Conservation (phyloP, 2,329 filamentous ascomycete genomes). For the Diplodia intermedia region DNA sequence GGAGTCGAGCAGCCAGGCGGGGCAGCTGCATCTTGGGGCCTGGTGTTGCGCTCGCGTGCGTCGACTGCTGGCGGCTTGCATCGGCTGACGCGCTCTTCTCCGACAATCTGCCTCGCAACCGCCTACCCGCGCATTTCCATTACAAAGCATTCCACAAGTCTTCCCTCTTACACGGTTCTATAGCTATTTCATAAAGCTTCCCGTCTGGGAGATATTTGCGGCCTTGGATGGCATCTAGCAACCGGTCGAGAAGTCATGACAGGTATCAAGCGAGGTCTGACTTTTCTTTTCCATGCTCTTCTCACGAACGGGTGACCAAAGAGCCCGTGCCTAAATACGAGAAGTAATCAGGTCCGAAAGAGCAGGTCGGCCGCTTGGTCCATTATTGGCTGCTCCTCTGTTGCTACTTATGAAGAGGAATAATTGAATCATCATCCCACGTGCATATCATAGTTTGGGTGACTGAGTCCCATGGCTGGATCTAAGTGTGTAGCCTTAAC, state of each 20-base stretch:
- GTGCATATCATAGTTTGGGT: too few species aligned
- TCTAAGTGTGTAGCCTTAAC: too few species aligned
- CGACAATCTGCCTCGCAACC: not conserved
- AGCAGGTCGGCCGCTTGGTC: not conserved
- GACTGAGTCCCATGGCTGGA: not conserved
- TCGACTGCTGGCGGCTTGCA: conserved; percentile 14
- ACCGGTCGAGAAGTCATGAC: not conserved
- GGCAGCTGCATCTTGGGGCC: conserved; percentile 30
- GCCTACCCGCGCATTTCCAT: conserved; percentile 7
- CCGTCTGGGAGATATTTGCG: not conserved
- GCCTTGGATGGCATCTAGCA: not conserved
- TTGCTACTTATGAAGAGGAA: not conserved
- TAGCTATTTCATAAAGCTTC: not conserved
- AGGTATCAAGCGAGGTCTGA: not conserved
- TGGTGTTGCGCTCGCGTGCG: conserved; percentile 31
- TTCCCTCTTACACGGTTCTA: not conserved
- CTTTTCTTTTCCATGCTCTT: not conserved
- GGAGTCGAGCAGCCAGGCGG: conserved; percentile 27
- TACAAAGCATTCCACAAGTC: conserved; percentile 13
- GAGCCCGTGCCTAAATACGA: not conserved
- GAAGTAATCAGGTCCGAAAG: not conserved
- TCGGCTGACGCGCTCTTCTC: conserved; percentile 21
- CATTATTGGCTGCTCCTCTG: not conserved
- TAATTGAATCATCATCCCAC: too few species aligned
- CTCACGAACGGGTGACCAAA: not conserved